These are phyloP conservation scores for Talaromyces liani DNA, from an alignment of 495 filamentous ascomycete genomes.

Conservation along the genomic window DNA sequence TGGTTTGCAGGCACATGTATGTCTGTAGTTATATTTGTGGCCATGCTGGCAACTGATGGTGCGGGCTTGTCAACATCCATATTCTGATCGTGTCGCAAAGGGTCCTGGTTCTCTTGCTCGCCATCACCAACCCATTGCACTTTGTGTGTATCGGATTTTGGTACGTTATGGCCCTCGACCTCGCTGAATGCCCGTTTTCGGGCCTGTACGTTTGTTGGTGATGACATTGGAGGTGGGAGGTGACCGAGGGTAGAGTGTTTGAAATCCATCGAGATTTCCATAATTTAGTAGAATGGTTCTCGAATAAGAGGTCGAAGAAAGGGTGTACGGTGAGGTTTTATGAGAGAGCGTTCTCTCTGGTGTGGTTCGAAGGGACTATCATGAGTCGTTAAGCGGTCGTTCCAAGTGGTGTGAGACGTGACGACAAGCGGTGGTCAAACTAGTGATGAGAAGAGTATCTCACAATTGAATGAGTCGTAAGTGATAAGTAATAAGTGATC, in stretches of 20 bases:
- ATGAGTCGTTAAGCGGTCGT: background rate
- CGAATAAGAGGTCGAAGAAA: no score
- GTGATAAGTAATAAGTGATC: background rate
- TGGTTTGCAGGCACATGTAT: background rate
- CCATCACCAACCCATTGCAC: background rate
- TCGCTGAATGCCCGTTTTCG: constrained; percentile 29
- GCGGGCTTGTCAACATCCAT: background rate
- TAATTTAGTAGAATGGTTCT: background rate
- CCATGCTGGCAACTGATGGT: background rate
- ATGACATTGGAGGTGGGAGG: constrained; percentile 7
- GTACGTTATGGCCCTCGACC: constrained; percentile 15
- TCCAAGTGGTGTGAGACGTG: background rate
- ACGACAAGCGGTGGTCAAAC: background rate
- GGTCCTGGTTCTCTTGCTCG: constrained; percentile 1
- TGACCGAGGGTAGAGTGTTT: constrained; percentile 11
- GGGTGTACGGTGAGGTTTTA: background rate
- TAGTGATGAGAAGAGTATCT: background rate
- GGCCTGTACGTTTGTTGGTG: constrained; percentile 13
- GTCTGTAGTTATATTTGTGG: background rate
- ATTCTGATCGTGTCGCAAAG: background rate
- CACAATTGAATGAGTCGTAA: background rate
- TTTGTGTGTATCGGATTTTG: background rate
- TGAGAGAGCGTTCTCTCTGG: constrained; percentile 3
- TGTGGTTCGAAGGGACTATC: background rate
- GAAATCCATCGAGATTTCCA: constrained; percentile 17